phyloP scores from a whole-genome alignment of 257 asterid species.

The Solanum paucissectum region DNA sequence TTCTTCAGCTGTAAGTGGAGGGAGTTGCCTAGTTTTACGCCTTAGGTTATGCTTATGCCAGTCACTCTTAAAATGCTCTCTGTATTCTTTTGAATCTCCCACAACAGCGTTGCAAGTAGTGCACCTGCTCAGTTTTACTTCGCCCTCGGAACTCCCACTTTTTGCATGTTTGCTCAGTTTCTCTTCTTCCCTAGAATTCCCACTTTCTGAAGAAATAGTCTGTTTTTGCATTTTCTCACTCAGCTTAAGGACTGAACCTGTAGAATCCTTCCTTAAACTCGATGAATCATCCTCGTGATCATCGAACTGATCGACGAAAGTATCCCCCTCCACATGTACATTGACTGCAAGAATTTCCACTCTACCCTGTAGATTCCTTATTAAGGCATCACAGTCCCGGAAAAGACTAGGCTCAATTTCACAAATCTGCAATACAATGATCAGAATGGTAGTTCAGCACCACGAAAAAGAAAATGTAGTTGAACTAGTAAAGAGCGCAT shows the following conservation, averaged over 20 bases:
- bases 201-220: constrained; percentile 26
- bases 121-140: constrained; percentile 62
- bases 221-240: constrained; percentile 58
- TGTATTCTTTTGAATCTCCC: constrained; percentile 66
- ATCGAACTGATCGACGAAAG: constrained; percentile 53
- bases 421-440: constrained; percentile 35
- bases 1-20: constrained; percentile 81
- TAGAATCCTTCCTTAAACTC: constrained; percentile 19
- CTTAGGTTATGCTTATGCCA: constrained; percentile 80
- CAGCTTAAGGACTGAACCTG: constrained; percentile 24
- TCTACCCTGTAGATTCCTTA: constrained; percentile 78
- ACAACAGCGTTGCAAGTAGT: constrained; percentile 68
- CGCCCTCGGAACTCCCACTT: constrained; percentile 34
- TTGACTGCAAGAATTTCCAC: constrained; percentile 78
- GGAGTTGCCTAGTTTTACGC: constrained; percentile 74
- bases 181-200: constrained; percentile 32
- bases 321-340: constrained; percentile 64
- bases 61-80: constrained; percentile 92
- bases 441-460: neutral
- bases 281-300: constrained; percentile 58
- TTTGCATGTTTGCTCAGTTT: constrained; percentile 38
- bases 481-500: neutral
- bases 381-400: constrained; percentile 66
- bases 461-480: neutral
- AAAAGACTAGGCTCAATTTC: constrained; percentile 67